phyloP scores from a whole-genome alignment of 257 asterid species.

The Coffea eugenioides region DNA sequence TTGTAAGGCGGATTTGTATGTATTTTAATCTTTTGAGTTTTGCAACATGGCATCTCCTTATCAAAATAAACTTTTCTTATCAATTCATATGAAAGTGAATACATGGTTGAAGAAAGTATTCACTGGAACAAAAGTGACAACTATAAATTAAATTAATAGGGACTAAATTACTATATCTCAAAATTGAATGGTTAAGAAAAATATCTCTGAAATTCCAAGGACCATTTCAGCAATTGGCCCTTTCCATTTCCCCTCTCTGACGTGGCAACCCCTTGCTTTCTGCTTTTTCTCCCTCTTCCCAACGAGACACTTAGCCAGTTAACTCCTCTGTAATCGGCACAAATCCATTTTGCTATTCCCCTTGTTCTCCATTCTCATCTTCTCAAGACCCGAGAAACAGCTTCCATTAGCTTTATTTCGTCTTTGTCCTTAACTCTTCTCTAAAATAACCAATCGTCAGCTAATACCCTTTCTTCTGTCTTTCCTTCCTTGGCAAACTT shows the following conservation, averaged over 20 bases:
- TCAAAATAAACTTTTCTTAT: neutral
- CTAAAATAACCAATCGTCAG: neutral
- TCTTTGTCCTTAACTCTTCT: constrained; percentile 1
- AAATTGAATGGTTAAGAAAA: neutral
- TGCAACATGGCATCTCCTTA: neutral
- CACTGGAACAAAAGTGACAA: neutral
- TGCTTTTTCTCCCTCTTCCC: constrained; percentile 13
- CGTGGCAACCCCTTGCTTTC: constrained; percentile 46
- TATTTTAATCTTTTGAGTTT: no score
- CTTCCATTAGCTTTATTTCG: constrained; percentile 4
- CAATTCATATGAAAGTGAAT: no score
- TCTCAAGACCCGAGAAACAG: neutral
- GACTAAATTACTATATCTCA: neutral
- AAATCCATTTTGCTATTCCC: neutral
- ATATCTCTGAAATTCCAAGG: neutral
- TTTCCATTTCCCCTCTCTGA: constrained; percentile 33
- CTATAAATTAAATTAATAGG: no score
- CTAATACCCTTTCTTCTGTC: neutral
- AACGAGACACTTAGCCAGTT: neutral
- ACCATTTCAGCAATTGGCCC: neutral
- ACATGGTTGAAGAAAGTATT: no score
- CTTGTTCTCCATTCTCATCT: constrained; percentile 8
- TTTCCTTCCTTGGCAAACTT: neutral
- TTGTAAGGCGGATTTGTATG: no score
- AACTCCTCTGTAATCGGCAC: constrained; percentile 16